Evolutionary conservation across 78 protist genomes (phyloP), one percentile per base, ranked within the genome.

Genomic region (Goniomonas avonlea): DNA sequence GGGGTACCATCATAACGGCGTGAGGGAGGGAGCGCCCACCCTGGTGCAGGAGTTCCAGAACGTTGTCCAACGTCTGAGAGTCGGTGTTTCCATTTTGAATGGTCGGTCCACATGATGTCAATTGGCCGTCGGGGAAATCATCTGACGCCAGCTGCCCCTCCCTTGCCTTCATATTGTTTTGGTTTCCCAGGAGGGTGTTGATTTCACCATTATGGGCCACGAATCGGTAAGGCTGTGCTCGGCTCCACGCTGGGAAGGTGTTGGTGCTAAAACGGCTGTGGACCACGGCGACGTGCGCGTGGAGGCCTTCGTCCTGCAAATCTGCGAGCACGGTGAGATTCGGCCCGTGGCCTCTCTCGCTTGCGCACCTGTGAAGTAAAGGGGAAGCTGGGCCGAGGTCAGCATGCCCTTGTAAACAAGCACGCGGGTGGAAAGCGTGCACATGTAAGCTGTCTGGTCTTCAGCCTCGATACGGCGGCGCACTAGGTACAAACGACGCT

Each of bases 151-250:
- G 58, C 40, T 75, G 69, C 45, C 93, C 93, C 61, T 86, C 86
- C 23, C 89, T 65, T 0, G 93, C 90, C 4, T 53, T 38, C 87
- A 76, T 77, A 87, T 83, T 79, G 77, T 90, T 86, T 59, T 23
- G 48, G 69, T 86, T 86, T 0, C 89, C 89, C 3, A 45, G 50
- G 37, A 89, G 45, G 0, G 93, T 89, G 78, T 89, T 89, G 78
- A 89, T 89, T 47, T 89, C 93, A 8, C 93, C 93, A 75, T 89
- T 89, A 88, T 89, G 93, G 18, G 83, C 48, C 9, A 83, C 23
- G 78, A 39, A 80, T 11, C 70, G 38, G 43, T 61, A 61, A 9
- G 70, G 70, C 48, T 61, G 70, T 31, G 93, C 89, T 25, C 93
- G 82, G 40, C 56, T 80, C 93, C 93, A 89, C 39, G 80, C 60